Base-by-base conservation (phyloP, 176 grass and related monocot genomes). In the Hyparrhenia diplandra region DNA sequence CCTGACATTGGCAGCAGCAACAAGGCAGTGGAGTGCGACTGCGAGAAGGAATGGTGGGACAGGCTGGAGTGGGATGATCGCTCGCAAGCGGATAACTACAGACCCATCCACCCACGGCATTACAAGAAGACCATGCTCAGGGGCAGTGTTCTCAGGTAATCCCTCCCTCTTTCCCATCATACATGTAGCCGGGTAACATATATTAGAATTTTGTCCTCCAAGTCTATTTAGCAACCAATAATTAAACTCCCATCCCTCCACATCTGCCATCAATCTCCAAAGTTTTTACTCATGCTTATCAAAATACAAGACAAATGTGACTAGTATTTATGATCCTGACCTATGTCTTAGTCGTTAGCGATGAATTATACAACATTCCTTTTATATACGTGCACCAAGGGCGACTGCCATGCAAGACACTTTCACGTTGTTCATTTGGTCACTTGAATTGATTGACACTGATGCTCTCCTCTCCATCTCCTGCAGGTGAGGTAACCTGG, bases 41-140 rank as follows among this genome's bases (percentile, higher is more conserved):
- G 74, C 6, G 83, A 85, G 65, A 71, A 85, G 54, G 74, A 85
- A 4, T 85, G 83, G 74, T 85, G 83, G 74, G 74, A 85, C 0
- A 1, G 10, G 9, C 40, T 85, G 0, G 40, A 62, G 39, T 85
- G 83, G 74, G 74, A 85, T 1, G 39, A 54, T 3, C 2, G n/a
- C 2, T 54, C 29, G 0, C 71, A 40, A 0, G 23, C 29, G 1
- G 8, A 6, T 1, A 20, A 57, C 39, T 85, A 78, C 74, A 13
- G 32, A 54, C 65, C 40, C 3, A 29, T 3, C 3, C 66, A 85
- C 17, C 60, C 74, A 2, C 2, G 2, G 1, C 71, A 85, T 31
- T 62, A 78, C 83, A 85, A 85, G 65, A 70, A 60, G 25, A 45
- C 5, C 9, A 0, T 62, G 5, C 37, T 12, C 3, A 70, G 52